Conservation (phyloP, 768 basidiomycete species). For the Lactifluus echinatus region DNA sequence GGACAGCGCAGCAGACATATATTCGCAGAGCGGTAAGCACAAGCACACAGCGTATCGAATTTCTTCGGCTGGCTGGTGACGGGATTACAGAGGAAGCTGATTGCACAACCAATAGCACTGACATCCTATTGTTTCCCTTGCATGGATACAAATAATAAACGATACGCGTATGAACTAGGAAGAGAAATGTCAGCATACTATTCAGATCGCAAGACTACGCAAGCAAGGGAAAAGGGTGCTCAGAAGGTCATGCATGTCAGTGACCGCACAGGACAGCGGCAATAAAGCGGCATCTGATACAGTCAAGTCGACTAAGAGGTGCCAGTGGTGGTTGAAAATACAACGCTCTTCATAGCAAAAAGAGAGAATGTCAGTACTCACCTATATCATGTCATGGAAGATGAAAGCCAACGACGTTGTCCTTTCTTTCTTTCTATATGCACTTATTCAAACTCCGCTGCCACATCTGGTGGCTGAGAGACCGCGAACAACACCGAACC, state of each 20-base stretch:
- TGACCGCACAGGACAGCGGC: constrained; percentile 37
- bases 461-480: not conserved
- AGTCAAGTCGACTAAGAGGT: constrained; percentile 87
- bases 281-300: constrained; percentile 26
- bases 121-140: no score
- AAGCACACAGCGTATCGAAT: no score
- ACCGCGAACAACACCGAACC: not conserved
- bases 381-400: no score
- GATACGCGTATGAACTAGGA: not conserved
- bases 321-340: constrained; percentile 62
- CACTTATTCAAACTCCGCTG: constrained; percentile 5
- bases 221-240: constrained; percentile 22
- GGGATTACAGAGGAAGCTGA: no score
- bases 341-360: constrained; percentile 74
- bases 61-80: no score
- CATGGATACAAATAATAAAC: not conserved
- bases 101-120: not conserved
- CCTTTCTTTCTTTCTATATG: not conserved
- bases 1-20: no score
- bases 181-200: not conserved
- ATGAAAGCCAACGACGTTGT: no score
- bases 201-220: not conserved
- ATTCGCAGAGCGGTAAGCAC: no score
- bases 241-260: constrained; percentile 72
- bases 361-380: constrained; percentile 10